These are phyloP conservation scores for Peronospora belbahrii DNA, from an alignment of 352 stramenopile genomes.

Conservation along the genomic window DNA sequence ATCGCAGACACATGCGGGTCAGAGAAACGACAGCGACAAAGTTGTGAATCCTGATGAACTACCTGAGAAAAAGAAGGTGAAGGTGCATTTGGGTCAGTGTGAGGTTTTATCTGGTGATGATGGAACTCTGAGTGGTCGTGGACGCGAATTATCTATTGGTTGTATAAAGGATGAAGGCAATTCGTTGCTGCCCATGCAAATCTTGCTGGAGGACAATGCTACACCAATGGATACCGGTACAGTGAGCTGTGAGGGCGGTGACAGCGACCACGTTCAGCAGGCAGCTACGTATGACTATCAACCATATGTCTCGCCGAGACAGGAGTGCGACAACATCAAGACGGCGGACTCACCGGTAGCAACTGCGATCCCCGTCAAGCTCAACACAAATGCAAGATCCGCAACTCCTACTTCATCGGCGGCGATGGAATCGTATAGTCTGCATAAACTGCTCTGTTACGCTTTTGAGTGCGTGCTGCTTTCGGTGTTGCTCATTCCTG, in stretches of 20 bases:
- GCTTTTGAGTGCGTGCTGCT: constrained; percentile 50
- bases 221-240: constrained; percentile 32
- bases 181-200: constrained; percentile 26
- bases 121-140: constrained; percentile 9
- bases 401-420: constrained; percentile 7
- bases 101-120: constrained; percentile 33
- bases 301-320: constrained; percentile 50
- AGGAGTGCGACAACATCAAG: constrained; percentile 27
- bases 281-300: constrained; percentile 32
- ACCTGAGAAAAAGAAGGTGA: constrained; percentile 80
- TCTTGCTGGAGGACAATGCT: constrained; percentile 21
- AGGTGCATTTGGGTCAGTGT: constrained; percentile 36
- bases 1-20: constrained; percentile 13
- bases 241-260: constrained; percentile 17
- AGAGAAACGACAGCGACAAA: constrained; percentile 40
- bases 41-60: constrained; percentile 41
- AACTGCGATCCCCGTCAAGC: constrained; percentile 21
- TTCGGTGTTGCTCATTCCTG: constrained; percentile 46
- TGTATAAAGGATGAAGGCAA: constrained; percentile 36
- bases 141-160: constrained; percentile 3
- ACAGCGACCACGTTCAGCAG: constrained; percentile 25
- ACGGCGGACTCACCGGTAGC: constrained; percentile 19
- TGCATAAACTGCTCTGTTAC: constrained; percentile 57
- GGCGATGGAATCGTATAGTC: constrained; percentile 35
- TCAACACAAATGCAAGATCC: constrained; percentile 1